phyloP scores from a whole-genome alignment of 306 rosid species.

The Rosa chinensis region DNA sequence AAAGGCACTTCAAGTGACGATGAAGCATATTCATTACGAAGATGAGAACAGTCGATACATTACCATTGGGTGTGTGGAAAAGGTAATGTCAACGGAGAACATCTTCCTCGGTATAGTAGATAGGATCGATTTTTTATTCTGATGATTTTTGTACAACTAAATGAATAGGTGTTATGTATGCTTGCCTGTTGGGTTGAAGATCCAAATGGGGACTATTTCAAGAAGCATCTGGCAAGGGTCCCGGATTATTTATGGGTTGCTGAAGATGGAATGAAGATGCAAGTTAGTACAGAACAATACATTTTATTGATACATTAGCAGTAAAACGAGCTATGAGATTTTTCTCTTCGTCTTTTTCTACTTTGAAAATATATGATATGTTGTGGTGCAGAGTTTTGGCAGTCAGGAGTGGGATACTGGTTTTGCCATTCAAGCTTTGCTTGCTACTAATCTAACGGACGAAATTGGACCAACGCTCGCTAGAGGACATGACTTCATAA shows the following conservation, averaged over 20 bases:
- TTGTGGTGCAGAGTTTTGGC: constrained; percentile 53
- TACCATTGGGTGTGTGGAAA: constrained; percentile 60
- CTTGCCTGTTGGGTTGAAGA: constrained; percentile 82
- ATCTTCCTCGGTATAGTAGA: neutral
- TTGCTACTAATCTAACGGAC: constrained; percentile 43
- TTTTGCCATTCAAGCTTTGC: constrained; percentile 63
- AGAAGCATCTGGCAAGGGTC: constrained; percentile 67
- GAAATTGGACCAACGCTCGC: constrained; percentile 54
- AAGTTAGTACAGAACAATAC: constrained; percentile 25
- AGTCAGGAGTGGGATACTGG: constrained; percentile 73
- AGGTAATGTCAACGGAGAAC: constrained; percentile 26
- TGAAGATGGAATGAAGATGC: constrained; percentile 82
- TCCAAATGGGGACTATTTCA: constrained; percentile 67
- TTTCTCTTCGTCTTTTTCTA: neutral
- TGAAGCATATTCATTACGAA: constrained; percentile 79
- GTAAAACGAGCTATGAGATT: neutral
- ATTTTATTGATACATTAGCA: neutral
- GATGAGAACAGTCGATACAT: constrained; percentile 69
- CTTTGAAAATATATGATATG: neutral
- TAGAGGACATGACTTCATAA: constrained; percentile 61
- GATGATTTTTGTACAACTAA: neutral
- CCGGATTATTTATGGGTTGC: constrained; percentile 73
- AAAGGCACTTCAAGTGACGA: constrained; percentile 57
- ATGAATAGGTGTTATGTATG: constrained; percentile 54
- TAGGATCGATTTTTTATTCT: neutral